Evolutionary conservation across 495 filamentous ascomycete species (phyloP).

Genomic region (Xylaria scruposa): DNA sequence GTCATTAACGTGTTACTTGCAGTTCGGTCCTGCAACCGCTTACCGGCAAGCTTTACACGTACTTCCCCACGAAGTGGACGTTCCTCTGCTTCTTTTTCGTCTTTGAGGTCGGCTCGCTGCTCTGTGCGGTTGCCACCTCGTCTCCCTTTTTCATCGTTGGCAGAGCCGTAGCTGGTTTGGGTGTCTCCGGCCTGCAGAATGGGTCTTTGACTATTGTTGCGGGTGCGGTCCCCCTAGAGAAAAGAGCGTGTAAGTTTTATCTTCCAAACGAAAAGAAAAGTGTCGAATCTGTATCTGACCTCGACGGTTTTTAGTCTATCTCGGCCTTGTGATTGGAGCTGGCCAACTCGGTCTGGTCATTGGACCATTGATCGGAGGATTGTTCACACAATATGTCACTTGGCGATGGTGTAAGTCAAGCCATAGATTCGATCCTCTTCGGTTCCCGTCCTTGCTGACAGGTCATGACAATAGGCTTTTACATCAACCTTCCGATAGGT

Average conservation of each 20-base stretch:
- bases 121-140: conserved; percentile 59
- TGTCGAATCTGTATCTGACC: neutral
- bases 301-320: conserved; percentile 35
- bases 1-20: conserved; percentile 32
- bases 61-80: conserved; percentile 50
- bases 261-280: neutral
- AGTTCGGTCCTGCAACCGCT: conserved; percentile 53
- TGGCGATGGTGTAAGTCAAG: conserved; percentile 52
- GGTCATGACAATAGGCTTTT: conserved; percentile 50
- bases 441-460: conserved; percentile 4
- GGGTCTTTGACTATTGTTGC: conserved; percentile 61
- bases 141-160: conserved; percentile 62
- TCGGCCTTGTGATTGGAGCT: conserved; percentile 37
- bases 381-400: conserved; percentile 64
- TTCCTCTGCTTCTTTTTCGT: conserved; percentile 54
- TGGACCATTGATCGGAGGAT: conserved; percentile 66
- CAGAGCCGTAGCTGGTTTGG: conserved; percentile 60
- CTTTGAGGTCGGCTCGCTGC: conserved; percentile 60
- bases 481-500: conserved; percentile 70
- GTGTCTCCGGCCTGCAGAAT: conserved; percentile 56
- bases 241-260: conserved; percentile 51
- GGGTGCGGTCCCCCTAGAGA: conserved; percentile 51
- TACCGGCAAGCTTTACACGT: conserved; percentile 59
- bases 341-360: conserved; percentile 46
- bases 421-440: neutral